Evolutionary conservation across 2,329 filamentous ascomycete genomes (phyloP), one percentile per base, ranked within the genome.

Genomic region (Knoxdaviesia proteae): DNA sequence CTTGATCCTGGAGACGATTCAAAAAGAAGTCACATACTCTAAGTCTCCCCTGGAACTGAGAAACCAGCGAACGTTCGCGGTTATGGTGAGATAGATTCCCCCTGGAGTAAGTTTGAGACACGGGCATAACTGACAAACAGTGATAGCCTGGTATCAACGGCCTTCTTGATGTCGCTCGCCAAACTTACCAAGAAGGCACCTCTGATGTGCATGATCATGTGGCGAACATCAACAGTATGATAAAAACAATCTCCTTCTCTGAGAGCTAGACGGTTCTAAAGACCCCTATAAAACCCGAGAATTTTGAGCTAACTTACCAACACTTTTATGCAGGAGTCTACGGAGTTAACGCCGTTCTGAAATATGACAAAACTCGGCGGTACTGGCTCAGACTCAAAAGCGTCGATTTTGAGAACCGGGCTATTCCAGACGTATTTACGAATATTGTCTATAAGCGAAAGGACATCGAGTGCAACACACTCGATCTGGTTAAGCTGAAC

Each of bases 51-150:
- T 96, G 5, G 88, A 94, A 47, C 65, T 94, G 44, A 73, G 87
- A 9, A 93, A 94, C 47, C 88, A 96, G 54, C 69, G 88, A 48
- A 83, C 80, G 1, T 94, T 92, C 60, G 88, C 88, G 29, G 79
- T 96, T 33, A 90, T 80, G 61, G 74, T 77, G 52, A 45, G 49
- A 5, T 1, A 9, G 5, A 33, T 29, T 31, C 7, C 34, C 32
- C 2, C n/a, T 6, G 32, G 6, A 30, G 20, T 7, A 4, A 6
- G 10, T 36, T 39, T 32, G 11, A 32, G 33, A 57, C 47, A 49
- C 49, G 8, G 35, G 10, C 9, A 20, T 5, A 11, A n/a, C 33
- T 43, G 34, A 42, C 7, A 7, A 32, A 38, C 8, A 34, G 5
- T 34, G 7, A 4, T 29, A 83, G 70, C 75, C 84, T 39, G 83